A percentile compares a stretch with the other conserved stretches of the same genome.
phyloP scores from a whole-genome alignment of 148 eudicot species.

The Hydrangea macrophylla region DNA sequence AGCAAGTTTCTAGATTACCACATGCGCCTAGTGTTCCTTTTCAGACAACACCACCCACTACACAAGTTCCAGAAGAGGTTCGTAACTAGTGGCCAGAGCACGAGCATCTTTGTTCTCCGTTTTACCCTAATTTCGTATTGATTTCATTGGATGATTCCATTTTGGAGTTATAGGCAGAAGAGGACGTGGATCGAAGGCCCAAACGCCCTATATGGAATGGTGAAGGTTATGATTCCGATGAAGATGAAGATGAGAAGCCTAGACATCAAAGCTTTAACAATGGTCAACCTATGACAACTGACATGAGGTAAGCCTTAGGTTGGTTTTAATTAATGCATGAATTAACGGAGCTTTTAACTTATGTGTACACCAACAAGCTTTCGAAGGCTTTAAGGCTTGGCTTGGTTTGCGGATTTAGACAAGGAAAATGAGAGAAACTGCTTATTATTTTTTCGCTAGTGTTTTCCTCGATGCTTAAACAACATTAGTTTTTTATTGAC shows the following conservation, averaged over 20 bases:
- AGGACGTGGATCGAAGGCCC: slow-evolving; percentile 53
- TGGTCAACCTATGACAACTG: slow-evolving; percentile 10
- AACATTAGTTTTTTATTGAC: no score
- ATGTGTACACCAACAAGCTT: no score
- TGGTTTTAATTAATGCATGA: background rate
- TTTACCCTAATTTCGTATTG: background rate
- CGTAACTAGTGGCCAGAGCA: slow-evolving; percentile 10
- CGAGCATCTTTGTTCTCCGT: background rate
- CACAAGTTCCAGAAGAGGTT: slow-evolving; percentile 72
- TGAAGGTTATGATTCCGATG: slow-evolving; percentile 68
- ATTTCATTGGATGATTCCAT: background rate
- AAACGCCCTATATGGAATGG: slow-evolving; percentile 77
- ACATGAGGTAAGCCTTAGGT: slow-evolving; percentile 24
- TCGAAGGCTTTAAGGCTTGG: no score
- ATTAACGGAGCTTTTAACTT: no score
- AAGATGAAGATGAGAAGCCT: slow-evolving; percentile 45
- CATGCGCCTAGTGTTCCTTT: slow-evolving; percentile 80
- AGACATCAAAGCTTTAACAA: slow-evolving; percentile 19
- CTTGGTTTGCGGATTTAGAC: no score
- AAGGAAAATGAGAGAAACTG: no score
- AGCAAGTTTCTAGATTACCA: slow-evolving; percentile 68
- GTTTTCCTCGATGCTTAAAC: no score
- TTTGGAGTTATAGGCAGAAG: slow-evolving; percentile 48
- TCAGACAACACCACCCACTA: slow-evolving; percentile 53
- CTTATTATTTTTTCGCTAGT: no score